Base-by-base conservation (phyloP, 805 yeast species). In the Cyberlindnera suaveolens region DNA sequence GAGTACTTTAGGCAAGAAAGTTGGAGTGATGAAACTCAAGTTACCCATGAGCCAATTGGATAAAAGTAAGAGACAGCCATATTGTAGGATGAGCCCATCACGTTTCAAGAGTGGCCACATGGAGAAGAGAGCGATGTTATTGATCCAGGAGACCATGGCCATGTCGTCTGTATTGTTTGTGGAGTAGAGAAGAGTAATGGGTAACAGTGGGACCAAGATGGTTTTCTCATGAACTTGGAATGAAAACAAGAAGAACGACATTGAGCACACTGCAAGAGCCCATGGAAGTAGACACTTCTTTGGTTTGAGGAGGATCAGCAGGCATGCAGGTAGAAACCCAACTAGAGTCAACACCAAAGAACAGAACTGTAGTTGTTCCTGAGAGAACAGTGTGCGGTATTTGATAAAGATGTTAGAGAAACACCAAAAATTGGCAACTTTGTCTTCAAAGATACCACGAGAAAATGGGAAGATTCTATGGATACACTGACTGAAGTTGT, bases 351-450 rank as follows among this genome's bases (percentile, higher is more conserved):
- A 59, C 0, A 68, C 37, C 31, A 84, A 60, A 1, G 93, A 78
- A 6, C 77, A 49, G 26, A 68, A 56, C 47, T 86, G 85, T 36
- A 93, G 68, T 53, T 84, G 76, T 13, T 68, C 64, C 15, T 71
- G 69, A 2, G 77, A 60, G 55, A 85, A 82, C 0, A 71, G 39
- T 5, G 64, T 54, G 50, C 76, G 79, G 57, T 87, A 82, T 60
- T 91, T 91, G 58, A 90, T 61, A 10, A 88, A 49, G 1, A 84
- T 69, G 61, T 93, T 93, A 1, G 89, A 69, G n/a, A 96, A 82
- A 63, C 98, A 90, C 99, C 99, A 93, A 56, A 93, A 84, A 59
- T 90, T 93, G 33, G 96, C 96, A 14, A 93, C 98, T 61, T 93
- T 93, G 60, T 93, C 98, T 62, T 93, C 99, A 72, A 95, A 93